Base-by-base conservation (phyloP, 371 early-diverging fungal species). In the Rhizopus delemar region DNA sequence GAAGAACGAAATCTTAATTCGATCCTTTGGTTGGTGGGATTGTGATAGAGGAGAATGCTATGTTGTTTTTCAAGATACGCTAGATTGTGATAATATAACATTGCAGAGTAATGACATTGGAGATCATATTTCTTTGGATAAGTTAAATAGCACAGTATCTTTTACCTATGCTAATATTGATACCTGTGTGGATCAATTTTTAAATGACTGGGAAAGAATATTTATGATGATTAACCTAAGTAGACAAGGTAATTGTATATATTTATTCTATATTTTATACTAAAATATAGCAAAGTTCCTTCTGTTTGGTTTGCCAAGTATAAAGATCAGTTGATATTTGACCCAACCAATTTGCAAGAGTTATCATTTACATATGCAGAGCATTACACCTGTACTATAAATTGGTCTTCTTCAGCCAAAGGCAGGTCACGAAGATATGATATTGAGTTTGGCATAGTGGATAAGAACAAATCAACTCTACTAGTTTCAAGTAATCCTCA, bases 141-240 rank as follows among this genome's bases (percentile, higher is more conserved):
- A 68, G 28, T 39, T 67, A 1, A 74, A 71, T 5, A 64, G 56
- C 41, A 66, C 74, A 1, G 22, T 80, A 6, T 77, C 81, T 1
- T 80, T 80, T 51, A 77, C 75, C 8, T 80, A 80, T 56, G 60
- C 75, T 1, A 69, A 77, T 11, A 69, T 80, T 49, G 73, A 77
- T 49, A 61, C 56, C 15, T 75, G 78, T 41, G 60, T 80, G 13
- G 68, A 72, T 31, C 66, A 64, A 0, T 77, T 80, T 38, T 56
- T 80, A 46, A 53, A 63, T 8, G 81, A 80, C 53, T 77, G 77
- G 77, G 81, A 80, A 52, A 59, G 73, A 5, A 66, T 74, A 4
- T 77, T 73, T 46, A 80, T 80, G 81, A 80, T 80, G 81, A 65
- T 62, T 8, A 72, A 77, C 55, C 49, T 80, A 39, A 66, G 74